Base-by-base conservation (phyloP, 2,329 filamentous ascomycete species). In the Xylariaceae sp. region DNA sequence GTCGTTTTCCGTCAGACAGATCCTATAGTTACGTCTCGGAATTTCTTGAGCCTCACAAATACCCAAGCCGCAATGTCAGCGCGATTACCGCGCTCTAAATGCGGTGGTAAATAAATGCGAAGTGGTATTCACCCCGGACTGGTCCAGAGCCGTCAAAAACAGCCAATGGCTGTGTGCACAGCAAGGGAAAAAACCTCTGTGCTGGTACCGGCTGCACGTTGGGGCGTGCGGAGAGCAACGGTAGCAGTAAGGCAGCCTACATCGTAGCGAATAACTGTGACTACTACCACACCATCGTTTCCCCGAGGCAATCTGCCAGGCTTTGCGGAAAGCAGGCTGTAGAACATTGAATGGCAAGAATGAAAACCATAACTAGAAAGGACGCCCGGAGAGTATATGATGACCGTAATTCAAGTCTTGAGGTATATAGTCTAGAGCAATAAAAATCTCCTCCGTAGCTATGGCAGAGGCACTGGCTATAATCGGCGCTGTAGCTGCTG, bases 401-500 rank as follows among this genome's bases (percentile, higher is more conserved):
- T n/a, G n/a, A n/a, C n/a, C n/a, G n/a, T n/a, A n/a, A n/a, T n/a
- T n/a, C n/a, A n/a, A n/a, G n/a, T n/a, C n/a, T n/a, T n/a, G n/a
- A n/a, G n/a, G n/a, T n/a, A n/a, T n/a, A n/a, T n/a, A n/a, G n/a
- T n/a, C n/a, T n/a, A n/a, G n/a, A n/a, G n/a, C n/a, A n/a, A n/a
- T n/a, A n/a, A n/a, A n/a, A n/a, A n/a, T n/a, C n/a, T n/a, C n/a
- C n/a, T n/a, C n/a, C n/a, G n/a, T n/a, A n/a, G 26, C 7, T 23
- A 60, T 60, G 58, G 49, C 47, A 28, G 53, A 60, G 6, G 12
- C 45, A 16, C 23, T 41, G 2, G 12, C 31, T 8, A 39, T 43
- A 4, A 14, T 46, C 33, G 39, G 44, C 28, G 23, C 41, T 19
- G 17, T 44, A 24, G 53, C 49, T 33, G 28, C 53, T 6, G 36